A percentile compares a stretch with the other conserved stretches of the same genome.
Evolutionary conservation across 352 stramenopile genomes (phyloP).

Genomic region (Globisporangium spiculum): DNA sequence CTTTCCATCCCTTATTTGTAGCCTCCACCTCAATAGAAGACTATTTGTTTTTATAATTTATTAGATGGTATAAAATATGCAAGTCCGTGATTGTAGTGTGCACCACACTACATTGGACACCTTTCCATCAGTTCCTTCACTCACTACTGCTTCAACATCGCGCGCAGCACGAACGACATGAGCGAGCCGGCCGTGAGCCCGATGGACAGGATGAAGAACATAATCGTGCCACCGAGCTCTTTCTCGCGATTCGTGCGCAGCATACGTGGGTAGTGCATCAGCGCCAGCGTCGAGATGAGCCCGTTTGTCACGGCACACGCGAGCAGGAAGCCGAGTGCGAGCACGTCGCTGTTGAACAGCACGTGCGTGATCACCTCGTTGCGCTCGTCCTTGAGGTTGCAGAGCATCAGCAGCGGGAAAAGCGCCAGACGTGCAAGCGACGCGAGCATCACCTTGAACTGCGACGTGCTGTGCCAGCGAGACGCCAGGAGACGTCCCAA

Average conservation of each 20-base stretch:
- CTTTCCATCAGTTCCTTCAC: not conserved
- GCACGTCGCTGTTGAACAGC: constrained; percentile 70
- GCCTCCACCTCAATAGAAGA: not conserved
- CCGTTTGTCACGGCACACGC: constrained; percentile 70
- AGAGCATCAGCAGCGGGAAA: constrained; percentile 72
- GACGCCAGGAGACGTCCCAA: constrained; percentile 53
- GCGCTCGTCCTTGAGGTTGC: constrained; percentile 72
- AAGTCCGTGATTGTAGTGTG: not conserved
- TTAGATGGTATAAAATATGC: not conserved
- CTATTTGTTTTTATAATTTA: no score
- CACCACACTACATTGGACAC: not conserved
- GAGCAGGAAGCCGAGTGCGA: constrained; percentile 56
- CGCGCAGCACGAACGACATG: constrained; percentile 71
- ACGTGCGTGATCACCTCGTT: constrained; percentile 61
- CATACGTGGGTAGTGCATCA: constrained; percentile 75
- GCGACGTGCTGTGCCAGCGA: constrained; percentile 30
- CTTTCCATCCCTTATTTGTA: not conserved
- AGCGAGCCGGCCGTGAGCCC: constrained; percentile 70
- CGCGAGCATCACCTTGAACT: constrained; percentile 30
- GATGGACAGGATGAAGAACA: constrained; percentile 81
- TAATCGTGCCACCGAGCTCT: constrained; percentile 68
- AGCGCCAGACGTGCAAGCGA: constrained; percentile 49
- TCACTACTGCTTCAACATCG: constrained; percentile 74
- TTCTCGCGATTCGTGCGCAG: constrained; percentile 61
- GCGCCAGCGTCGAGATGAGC: constrained; percentile 59